Percentiles rank a stretch among this genome's conserved stretches.
phyloP scores from a whole-genome alignment of 1,139 yeast species.

The Diutina siamensis region DNA sequence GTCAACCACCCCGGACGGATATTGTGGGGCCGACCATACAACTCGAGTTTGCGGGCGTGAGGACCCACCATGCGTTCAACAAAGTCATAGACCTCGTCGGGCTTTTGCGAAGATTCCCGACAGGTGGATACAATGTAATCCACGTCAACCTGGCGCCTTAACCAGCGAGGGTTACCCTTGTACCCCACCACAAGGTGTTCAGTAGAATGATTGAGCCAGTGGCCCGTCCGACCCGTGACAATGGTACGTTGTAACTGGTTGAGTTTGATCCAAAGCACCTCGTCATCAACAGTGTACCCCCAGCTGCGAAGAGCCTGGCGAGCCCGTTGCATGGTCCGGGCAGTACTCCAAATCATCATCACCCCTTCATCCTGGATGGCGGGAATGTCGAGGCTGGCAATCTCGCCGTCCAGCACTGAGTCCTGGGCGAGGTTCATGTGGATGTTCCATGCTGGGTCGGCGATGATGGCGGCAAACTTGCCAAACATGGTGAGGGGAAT shows the following conservation, averaged over 20 bases:
- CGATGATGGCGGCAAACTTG: slow-evolving; percentile 75
- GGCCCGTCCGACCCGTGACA: slow-evolving; percentile 93
- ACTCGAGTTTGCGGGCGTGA: slow-evolving; percentile 67
- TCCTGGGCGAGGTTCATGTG: slow-evolving; percentile 77
- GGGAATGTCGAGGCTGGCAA: slow-evolving; percentile 53
- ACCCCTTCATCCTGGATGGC: slow-evolving; percentile 75
- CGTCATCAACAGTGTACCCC: slow-evolving; percentile 76
- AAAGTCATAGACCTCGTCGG: slow-evolving; percentile 81
- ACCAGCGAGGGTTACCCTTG: slow-evolving; percentile 75
- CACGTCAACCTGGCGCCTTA: slow-evolving; percentile 51
- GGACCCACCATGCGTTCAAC: slow-evolving; percentile 75
- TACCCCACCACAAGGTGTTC: slow-evolving; percentile 81
- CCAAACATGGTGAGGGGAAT: slow-evolving; percentile 64
- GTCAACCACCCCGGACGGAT: slow-evolving; percentile 81
- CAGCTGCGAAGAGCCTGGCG: slow-evolving; percentile 63
- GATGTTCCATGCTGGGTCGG: slow-evolving; percentile 83
- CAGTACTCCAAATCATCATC: slow-evolving; percentile 85
- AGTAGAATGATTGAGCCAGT: slow-evolving; percentile 92
- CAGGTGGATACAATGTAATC: slow-evolving; percentile 76
- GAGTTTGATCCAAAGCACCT: slow-evolving; percentile 81
- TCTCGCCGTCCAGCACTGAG: slow-evolving; percentile 62
- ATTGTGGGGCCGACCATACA: slow-evolving; percentile 82
- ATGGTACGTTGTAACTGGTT: slow-evolving; percentile 82
- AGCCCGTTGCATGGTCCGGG: slow-evolving; percentile 83
- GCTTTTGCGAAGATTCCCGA: slow-evolving; percentile 81